Base-by-base conservation (phyloP, 2,329 filamentous ascomycete species). In the Aspergillaceae sp. region DNA sequence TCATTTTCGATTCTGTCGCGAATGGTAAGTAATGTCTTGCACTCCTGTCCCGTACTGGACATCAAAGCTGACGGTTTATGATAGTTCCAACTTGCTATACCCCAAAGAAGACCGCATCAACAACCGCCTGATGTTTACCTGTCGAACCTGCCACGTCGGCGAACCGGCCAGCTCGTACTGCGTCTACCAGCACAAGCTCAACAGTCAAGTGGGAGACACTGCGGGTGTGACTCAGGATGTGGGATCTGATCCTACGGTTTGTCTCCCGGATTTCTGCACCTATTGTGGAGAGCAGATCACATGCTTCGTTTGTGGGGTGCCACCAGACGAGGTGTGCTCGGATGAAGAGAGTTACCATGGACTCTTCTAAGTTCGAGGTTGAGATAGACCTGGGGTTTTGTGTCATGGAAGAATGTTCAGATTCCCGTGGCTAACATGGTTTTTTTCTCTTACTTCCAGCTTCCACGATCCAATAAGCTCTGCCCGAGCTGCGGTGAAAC, bases 211-310 rank as follows among this genome's bases (percentile, higher is more conserved):
- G 28, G 89, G 90, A 61, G 92, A 96, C 72, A 97, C 91, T 36
- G 91, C 92, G 48, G 92, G 94, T 72, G 91, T 97, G 60, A 96
- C 91, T 51, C 88, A 94, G 70, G 94, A 98, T 72, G 90, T 98
- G 62, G 88, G 85, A 64, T 90, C 87, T 63, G 92, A 98, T 79
- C 92, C 92, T 71, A 98, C 94, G 82, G 91, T 98, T 84, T 80
- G 91, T 95, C 48, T 65, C 54, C 72, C 75, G 45, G 68, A 66
- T 49, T 67, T 79, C 54, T 82, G 78, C 65, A 75, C 72, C 47
- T 70, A 78, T 57, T 82, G 79, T 57, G 79, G 78, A 40, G 70
- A 78, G 51, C 71, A 74, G 57, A 73, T 81, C 50, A 62, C 72
- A 50, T 81, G 78, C 65, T 67, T 66, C 43, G 65, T 70, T 48